Conservation (phyloP, 352 stramenopile species). For the Thraustotheca clavata region DNA sequence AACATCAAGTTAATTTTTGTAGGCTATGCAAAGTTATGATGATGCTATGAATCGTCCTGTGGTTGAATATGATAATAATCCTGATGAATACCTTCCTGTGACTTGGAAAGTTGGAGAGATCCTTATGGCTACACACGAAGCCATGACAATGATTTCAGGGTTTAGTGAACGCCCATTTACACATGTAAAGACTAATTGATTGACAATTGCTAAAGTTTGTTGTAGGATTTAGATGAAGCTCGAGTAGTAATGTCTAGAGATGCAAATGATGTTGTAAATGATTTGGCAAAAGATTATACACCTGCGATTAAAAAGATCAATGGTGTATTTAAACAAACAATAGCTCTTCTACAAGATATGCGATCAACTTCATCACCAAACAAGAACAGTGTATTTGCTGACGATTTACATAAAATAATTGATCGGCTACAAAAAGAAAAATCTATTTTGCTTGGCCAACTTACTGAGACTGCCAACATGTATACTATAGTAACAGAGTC, state of each 20-base stretch:
- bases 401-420: not conserved
- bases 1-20: not conserved
- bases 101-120: slow-evolving; percentile 16
- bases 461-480: slow-evolving; percentile 14
- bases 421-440: slow-evolving; percentile 19
- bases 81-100: not conserved
- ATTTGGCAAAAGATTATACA: not conserved
- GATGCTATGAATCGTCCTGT: slow-evolving; percentile 2
- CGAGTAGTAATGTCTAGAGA: slow-evolving; percentile 15
- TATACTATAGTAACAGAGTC: slow-evolving; percentile 11
- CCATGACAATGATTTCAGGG: slow-evolving; percentile 7
- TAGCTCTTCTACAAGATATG: not conserved
- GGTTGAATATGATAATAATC: not conserved
- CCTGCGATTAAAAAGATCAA: slow-evolving; percentile 5
- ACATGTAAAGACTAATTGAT: not conserved
- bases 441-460: slow-evolving; percentile 11
- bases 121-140: slow-evolving; percentile 18
- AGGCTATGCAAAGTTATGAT: slow-evolving; percentile 12
- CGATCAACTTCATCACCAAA: not conserved
- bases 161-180: slow-evolving; percentile 16
- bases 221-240: slow-evolving; percentile 20
- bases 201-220: not conserved
- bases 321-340: not conserved
- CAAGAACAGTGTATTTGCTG: not conserved
- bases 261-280: not conserved